These are phyloP conservation scores for Trichosporon inkin DNA, from an alignment of 1,284 basidiomycete genomes.

Conservation along the genomic window DNA sequence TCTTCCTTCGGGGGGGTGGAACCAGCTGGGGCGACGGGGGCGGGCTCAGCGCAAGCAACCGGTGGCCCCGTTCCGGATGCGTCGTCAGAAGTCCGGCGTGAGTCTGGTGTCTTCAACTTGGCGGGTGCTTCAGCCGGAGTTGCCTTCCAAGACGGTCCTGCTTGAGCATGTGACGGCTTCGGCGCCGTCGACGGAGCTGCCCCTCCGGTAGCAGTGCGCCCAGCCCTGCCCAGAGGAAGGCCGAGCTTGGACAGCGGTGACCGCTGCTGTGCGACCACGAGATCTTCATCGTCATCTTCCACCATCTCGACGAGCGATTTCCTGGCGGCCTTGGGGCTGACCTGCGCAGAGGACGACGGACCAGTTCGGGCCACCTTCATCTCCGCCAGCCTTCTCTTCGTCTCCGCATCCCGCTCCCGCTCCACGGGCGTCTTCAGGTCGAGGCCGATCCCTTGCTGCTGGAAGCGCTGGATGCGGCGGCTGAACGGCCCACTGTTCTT, in stretches of 20 bases:
- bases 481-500: slow-evolving; percentile 30
- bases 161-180: too few species aligned
- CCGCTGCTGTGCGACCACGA: not conserved
- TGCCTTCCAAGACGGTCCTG: too few species aligned
- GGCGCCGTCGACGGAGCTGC: too few species aligned
- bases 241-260: not conserved
- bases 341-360: not conserved
- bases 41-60: too few species aligned
- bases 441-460: slow-evolving; percentile 24
- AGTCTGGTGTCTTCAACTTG: too few species aligned
- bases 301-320: not conserved
- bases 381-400: slow-evolving; percentile 2
- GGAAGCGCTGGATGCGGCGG: slow-evolving; percentile 24
- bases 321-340: not conserved
- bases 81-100: too few species aligned
- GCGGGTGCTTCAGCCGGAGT: too few species aligned
- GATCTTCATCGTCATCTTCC: not conserved
- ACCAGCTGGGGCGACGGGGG: too few species aligned
- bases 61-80: too few species aligned
- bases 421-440: slow-evolving; percentile 34
- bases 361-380: not conserved
- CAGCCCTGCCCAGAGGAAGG: too few species aligned
- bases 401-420: slow-evolving; percentile 16
- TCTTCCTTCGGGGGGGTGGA: too few species aligned
- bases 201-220: too few species aligned